Evolutionary conservation across 2,329 filamentous ascomycete genomes (phyloP).

Genomic region (Colletotrichum coccodes): DNA sequence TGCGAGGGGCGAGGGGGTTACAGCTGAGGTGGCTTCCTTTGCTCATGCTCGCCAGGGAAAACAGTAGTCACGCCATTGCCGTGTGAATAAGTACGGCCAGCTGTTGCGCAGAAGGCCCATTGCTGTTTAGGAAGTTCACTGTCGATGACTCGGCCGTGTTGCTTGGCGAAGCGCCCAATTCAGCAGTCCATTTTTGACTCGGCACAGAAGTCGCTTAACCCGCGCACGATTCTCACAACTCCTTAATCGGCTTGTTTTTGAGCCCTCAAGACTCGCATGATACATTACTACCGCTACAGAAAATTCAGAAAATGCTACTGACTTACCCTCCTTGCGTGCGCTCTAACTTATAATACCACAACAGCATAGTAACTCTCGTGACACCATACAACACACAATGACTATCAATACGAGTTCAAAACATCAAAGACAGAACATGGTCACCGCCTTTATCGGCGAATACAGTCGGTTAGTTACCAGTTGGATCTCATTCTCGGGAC

Average conservation of each 20-base stretch:
- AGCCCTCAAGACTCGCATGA: background rate
- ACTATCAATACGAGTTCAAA: too few species aligned
- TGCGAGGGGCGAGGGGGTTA: background rate
- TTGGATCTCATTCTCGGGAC: too few species aligned
- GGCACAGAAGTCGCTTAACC: background rate
- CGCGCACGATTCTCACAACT: background rate
- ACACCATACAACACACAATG: too few species aligned
- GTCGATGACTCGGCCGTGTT: background rate
- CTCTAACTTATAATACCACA: too few species aligned
- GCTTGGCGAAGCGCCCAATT: background rate
- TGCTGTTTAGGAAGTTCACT: conserved; percentile 12
- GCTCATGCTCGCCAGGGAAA: background rate
- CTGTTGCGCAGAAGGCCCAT: background rate
- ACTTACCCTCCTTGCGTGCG: too few species aligned
- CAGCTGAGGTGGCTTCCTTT: background rate
- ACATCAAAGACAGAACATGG: too few species aligned
- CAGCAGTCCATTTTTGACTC: background rate
- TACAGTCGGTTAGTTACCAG: too few species aligned
- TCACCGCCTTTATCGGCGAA: too few species aligned
- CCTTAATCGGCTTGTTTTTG: background rate
- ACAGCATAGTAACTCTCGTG: too few species aligned
- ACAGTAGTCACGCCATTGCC: background rate
- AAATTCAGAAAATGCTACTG: background rate
- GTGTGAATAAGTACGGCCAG: background rate
- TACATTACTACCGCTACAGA: background rate